Conservation (phyloP, 1,284 basidiomycete species). For the Amylostereum areolatum region DNA sequence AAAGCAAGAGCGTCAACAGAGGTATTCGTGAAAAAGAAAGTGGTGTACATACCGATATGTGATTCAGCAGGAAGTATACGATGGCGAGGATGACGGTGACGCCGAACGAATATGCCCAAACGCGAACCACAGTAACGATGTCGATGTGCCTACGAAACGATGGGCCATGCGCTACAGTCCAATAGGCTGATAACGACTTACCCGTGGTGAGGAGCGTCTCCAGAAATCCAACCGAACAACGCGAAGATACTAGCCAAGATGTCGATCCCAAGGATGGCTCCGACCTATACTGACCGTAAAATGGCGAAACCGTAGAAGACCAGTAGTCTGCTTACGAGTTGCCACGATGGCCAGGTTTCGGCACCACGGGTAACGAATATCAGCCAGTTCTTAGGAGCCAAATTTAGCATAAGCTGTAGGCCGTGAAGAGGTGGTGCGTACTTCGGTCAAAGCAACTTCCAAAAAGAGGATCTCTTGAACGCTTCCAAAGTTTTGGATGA, state of each 20-base stretch:
- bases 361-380: slow-evolving; percentile 38
- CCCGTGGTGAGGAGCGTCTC: slow-evolving; percentile 30
- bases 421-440: background rate
- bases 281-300: slow-evolving; percentile 10
- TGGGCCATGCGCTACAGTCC: background rate
- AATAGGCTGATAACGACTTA: slow-evolving; percentile 1
- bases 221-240: slow-evolving; percentile 47
- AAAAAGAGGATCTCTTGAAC: slow-evolving; percentile 47
- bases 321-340: slow-evolving; percentile 8
- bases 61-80: slow-evolving; percentile 23
- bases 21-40: slow-evolving; percentile 29
- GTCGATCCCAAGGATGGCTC: slow-evolving; percentile 43
- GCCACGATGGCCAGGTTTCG: slow-evolving; percentile 16
- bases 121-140: slow-evolving; percentile 44
- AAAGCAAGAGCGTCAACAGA: slow-evolving; percentile 11
- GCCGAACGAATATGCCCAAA: slow-evolving; percentile 45
- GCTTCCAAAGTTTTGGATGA: slow-evolving; percentile 45
- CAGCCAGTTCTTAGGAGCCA: slow-evolving; percentile 29
- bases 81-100: slow-evolving; percentile 40
- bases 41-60: slow-evolving; percentile 15
- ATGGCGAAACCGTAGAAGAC: background rate
- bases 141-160: slow-evolving; percentile 30
- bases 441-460: slow-evolving; percentile 49
- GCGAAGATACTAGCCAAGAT: slow-evolving; percentile 43
- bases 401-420: too few relatives aligned